A percentile compares a stretch with the other conserved stretches of the same genome.
phyloP scores from a whole-genome alignment of 2,329 filamentous ascomycete genomes.

The Mollisiaceae sp. region DNA sequence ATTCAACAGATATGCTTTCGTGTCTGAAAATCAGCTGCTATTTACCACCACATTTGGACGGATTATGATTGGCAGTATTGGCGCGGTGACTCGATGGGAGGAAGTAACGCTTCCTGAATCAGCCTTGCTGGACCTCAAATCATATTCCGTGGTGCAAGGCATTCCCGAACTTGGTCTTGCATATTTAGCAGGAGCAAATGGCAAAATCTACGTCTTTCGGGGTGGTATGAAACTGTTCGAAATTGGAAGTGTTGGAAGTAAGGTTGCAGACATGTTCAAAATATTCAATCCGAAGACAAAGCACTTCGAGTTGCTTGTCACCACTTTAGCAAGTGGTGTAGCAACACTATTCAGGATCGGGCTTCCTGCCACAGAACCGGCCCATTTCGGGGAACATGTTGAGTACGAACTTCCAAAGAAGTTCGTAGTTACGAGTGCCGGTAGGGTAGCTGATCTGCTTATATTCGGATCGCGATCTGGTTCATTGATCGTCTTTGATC shows the following conservation, averaged over 20 bases:
- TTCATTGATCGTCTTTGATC: conserved; percentile 53
- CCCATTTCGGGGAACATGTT: not conserved
- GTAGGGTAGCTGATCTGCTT: conserved; percentile 46
- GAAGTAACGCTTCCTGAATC: conserved; percentile 39
- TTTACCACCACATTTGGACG: conserved; percentile 65
- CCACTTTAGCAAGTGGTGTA: conserved; percentile 43
- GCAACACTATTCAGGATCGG: conserved; percentile 42
- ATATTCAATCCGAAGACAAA: conserved; percentile 20
- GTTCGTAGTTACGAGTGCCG: conserved; percentile 57
- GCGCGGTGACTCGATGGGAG: conserved; percentile 32
- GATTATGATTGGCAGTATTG: conserved; percentile 53
- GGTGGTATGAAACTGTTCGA: conserved; percentile 20
- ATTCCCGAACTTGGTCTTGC: conserved; percentile 45
- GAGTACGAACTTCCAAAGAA: conserved; percentile 43
- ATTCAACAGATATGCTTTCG: conserved; percentile 68
- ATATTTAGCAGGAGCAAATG: conserved; percentile 53
- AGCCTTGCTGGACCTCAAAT: conserved; percentile 47
- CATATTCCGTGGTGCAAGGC: conserved; percentile 53
- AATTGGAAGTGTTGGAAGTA: conserved; percentile 34
- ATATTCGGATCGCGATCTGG: conserved; percentile 62
- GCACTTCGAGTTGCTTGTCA: conserved; percentile 33
- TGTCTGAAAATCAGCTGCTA: conserved; percentile 58
- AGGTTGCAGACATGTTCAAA: conserved; percentile 43
- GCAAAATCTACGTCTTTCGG: conserved; percentile 41
- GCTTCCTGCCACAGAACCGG: conserved; percentile 17